Evolutionary conservation across 1,284 basidiomycete species (phyloP).

Genomic region (Fomes fomentarius): DNA sequence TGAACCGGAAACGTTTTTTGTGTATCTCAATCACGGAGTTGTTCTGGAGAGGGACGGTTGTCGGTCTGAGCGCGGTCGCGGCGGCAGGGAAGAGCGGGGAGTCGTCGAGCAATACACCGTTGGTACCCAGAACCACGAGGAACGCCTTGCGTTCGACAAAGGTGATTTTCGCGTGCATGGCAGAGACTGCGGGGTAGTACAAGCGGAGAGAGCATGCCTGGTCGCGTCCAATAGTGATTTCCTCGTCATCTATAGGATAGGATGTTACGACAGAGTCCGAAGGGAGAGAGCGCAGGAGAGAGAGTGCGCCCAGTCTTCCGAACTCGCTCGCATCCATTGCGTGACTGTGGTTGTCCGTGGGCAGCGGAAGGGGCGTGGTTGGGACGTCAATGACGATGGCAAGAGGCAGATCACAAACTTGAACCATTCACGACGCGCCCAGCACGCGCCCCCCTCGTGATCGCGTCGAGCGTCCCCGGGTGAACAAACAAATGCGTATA

Average conservation of each 20-base stretch:
- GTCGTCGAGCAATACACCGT: slow-evolving; percentile 62
- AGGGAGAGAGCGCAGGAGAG: slow-evolving; percentile 56
- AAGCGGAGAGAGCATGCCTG: slow-evolving; percentile 63
- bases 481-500: no score
- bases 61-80: slow-evolving; percentile 39
- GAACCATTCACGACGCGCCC: no score
- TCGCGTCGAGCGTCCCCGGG: no score
- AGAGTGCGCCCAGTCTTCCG: slow-evolving; percentile 63
- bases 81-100: slow-evolving; percentile 56
- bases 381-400: no score
- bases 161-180: slow-evolving; percentile 66
- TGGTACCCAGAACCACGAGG: slow-evolving; percentile 58
- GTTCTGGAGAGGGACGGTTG: slow-evolving; percentile 63
- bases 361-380: no score
- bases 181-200: slow-evolving; percentile 65
- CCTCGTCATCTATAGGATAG: slow-evolving; percentile 70
- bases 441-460: no score
- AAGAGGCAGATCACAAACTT: no score
- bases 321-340: slow-evolving; percentile 53
- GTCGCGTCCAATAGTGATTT: slow-evolving; percentile 69
- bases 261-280: slow-evolving; percentile 53
- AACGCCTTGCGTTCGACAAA: slow-evolving; percentile 70
- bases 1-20: slow-evolving; percentile 68
- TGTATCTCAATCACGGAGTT: slow-evolving; percentile 68
- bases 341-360: neutral